Conservation (phyloP, 139 green algal genomes). For the Raphidocelis subcapitata region DNA sequence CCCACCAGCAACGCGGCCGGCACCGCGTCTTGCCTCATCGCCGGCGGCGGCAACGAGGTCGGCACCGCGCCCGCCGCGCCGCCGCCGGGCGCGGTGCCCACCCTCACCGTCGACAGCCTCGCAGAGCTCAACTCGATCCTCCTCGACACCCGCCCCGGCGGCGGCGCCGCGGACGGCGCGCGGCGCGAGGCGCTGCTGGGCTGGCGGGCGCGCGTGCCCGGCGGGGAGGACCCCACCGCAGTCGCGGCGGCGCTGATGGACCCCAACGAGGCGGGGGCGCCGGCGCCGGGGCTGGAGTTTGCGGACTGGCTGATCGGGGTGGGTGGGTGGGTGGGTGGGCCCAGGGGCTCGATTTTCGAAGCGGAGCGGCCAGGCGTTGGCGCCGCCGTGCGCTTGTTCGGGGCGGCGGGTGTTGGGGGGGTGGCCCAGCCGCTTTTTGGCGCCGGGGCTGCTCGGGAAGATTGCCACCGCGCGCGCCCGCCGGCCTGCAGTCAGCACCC, state of each 20-base stretch:
- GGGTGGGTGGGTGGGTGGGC: not conserved
- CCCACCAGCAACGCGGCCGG: conserved; percentile 73
- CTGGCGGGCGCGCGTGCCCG: conserved; percentile 34
- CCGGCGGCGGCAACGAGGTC: conserved; percentile 54
- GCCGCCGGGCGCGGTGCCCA: conserved; percentile 57
- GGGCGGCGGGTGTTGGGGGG: too few species aligned
- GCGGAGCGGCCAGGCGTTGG: too few species aligned
- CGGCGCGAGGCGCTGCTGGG: conserved; percentile 29
- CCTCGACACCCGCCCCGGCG: conserved; percentile 3
- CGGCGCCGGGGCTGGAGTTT: conserved; percentile 64
- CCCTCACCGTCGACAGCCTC: conserved; percentile 57
- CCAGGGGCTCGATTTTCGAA: too few species aligned
- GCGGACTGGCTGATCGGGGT: conserved; percentile 50
- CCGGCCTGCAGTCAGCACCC: too few species aligned
- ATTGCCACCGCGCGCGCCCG: too few species aligned
- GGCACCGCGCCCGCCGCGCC: conserved; percentile 13
- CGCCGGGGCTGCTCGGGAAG: too few species aligned
- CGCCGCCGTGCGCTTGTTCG: too few species aligned
- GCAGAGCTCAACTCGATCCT: conserved; percentile 37
- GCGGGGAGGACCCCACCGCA: conserved; percentile 15
- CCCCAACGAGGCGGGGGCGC: conserved; percentile 28
- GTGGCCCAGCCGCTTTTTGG: too few species aligned
- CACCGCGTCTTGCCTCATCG: conserved; percentile 61
- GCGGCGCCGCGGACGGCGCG: not conserved
- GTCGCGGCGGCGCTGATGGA: not conserved